phyloP scores from a whole-genome alignment of 2,329 filamentous ascomycete species.

The Aurifilum marmelostoma region DNA sequence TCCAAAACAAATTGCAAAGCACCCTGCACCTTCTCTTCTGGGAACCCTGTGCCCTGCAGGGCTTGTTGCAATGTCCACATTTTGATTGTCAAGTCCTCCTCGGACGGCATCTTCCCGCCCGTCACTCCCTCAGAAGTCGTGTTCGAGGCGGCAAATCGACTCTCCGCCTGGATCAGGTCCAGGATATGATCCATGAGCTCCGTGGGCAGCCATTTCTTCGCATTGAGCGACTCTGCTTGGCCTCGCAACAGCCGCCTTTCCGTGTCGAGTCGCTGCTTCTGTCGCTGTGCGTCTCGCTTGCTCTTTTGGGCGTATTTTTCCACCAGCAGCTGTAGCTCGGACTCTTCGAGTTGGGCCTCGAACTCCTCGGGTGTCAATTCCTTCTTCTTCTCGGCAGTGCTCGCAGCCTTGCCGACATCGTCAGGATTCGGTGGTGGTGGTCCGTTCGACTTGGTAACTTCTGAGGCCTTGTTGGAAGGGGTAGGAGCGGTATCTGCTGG shows the following conservation, averaged over 20 bases:
- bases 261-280: constrained; percentile 78
- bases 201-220: constrained; percentile 76
- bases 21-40: constrained; percentile 62
- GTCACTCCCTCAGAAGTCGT: constrained; percentile 49
- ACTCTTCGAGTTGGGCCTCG: constrained; percentile 83
- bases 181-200: constrained; percentile 80
- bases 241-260: constrained; percentile 80
- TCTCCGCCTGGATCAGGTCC: constrained; percentile 70
- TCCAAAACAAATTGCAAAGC: constrained; percentile 69
- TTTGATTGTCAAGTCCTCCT: constrained; percentile 78
- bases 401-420: constrained; percentile 31
- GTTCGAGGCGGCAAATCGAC: constrained; percentile 58
- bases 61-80: constrained; percentile 84
- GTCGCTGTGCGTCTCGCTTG: constrained; percentile 76
- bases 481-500: constrained; percentile 39
- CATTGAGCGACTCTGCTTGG: constrained; percentile 74
- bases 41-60: constrained; percentile 70
- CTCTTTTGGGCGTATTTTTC: constrained; percentile 82
- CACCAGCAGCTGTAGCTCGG: constrained; percentile 85
- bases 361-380: constrained; percentile 83
- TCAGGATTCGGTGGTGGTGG: constrained; percentile 31
- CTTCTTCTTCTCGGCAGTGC: constrained; percentile 39
- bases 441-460: constrained; percentile 30
- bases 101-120: constrained; percentile 60
- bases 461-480: constrained; percentile 31